Base-by-base conservation (phyloP, 192 early-diverging fungal species). In the Thoreauomyces humboldtii region DNA sequence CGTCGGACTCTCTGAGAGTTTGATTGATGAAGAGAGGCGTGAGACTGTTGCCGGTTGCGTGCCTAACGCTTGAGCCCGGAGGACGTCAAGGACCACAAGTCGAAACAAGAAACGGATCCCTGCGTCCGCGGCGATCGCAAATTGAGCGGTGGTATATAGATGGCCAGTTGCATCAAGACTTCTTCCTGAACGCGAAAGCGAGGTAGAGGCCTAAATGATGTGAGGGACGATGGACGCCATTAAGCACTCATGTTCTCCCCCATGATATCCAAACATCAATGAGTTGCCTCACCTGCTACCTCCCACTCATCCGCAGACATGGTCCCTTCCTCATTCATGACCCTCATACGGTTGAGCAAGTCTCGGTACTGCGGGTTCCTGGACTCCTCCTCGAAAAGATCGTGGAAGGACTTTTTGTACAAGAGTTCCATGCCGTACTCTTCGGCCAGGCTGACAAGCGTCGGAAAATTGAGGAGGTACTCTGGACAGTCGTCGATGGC, bases 401-500 rank as follows among this genome's bases (percentile, higher is more conserved):
- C 75, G 69, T 98, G 96, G 70, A 98, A 98, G 4, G 77, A 75
- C 48, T 85, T 76, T 36, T 87, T 81, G 61, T 85, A 85, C n/a
- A 87, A 68, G 17, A 92, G 77, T 68, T 87, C 84, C 12, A 99
- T 66, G 0, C 91, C 91, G 51, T 91, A 89, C 64, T 96, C 90
- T 17, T 31, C 57, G 17, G 96, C 96, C 27, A 98, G 62, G 31
- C 90, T 72, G 55, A 86, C 74, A 46, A 99, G 86, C 0, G 87
- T 87, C 4, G 88, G 86, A 70, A 94, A 89, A 44, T 94, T 89
- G 0, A 98, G 86, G 38, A 98, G 76, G 71, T 93, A 96, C 73
- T 98, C 95, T 2, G 94, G 93, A 76, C 95, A 96, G 67, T 93
- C 87, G 63, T 97, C 91, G 5, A 99, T 92, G 0, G 97, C 97